Evolutionary conservation across 208 protist genomes (phyloP).

Genomic region (Phytomonas sp.): DNA sequence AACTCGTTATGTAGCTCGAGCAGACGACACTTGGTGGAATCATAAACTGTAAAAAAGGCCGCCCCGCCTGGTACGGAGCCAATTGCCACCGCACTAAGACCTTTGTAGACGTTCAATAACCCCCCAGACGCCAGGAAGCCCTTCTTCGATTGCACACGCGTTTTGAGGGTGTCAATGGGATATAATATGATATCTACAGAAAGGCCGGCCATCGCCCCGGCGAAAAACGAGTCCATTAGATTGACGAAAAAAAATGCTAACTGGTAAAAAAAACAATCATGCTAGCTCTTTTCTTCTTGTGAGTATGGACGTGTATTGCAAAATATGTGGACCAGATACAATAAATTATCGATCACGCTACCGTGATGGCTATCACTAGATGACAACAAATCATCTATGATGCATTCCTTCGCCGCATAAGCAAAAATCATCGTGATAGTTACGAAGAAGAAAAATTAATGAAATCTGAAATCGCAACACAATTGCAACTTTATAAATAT

Average conservation of each 20-base stretch:
- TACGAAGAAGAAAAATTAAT: not conserved
- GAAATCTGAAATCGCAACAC: not conserved
- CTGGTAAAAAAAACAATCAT: conserved; percentile 2
- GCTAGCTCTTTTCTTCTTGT: not conserved
- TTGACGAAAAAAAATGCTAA: conserved; percentile 5
- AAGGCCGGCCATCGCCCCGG: conserved; percentile 79
- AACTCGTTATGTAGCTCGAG: not conserved
- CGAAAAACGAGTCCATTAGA: conserved; percentile 67
- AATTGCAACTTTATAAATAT: not conserved
- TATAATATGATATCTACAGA: conserved; percentile 86
- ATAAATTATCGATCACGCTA: not conserved
- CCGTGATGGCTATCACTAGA: not conserved
- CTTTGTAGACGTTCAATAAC: conserved; percentile 79
- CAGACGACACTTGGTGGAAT: conserved; percentile 22
- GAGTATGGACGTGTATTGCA: not conserved
- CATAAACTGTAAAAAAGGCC: conserved; percentile 86
- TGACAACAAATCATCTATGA: not conserved
- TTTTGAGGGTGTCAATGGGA: conserved; percentile 92
- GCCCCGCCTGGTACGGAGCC: conserved; percentile 86
- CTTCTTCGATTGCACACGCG: conserved; percentile 72
- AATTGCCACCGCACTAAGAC: conserved; percentile 72
- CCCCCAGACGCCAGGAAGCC: conserved; percentile 79
- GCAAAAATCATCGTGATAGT: not conserved
- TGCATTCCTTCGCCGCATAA: not conserved
- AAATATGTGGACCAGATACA: not conserved